These are phyloP conservation scores for Citrus maxima DNA, from an alignment of 345 rosid species.

Conservation along the genomic window DNA sequence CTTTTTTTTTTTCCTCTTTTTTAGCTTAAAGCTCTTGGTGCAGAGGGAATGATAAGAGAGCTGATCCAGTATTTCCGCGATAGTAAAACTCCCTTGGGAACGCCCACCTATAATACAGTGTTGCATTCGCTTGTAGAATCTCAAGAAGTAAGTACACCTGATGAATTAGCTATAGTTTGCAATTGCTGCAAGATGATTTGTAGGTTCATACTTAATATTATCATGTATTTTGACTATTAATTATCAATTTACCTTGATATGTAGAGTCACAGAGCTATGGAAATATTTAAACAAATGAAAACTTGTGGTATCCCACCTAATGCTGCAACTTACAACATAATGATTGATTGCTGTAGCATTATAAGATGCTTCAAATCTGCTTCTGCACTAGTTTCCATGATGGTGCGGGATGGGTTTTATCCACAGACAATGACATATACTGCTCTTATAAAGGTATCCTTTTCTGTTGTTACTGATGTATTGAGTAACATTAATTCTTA, in stretches of 20 bases:
- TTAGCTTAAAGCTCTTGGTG: conserved; percentile 75
- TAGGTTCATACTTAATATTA: not conserved
- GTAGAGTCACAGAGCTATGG: conserved; percentile 53
- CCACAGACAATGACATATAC: conserved; percentile 47
- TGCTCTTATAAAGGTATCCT: conserved; percentile 57
- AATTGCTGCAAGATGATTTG: conserved; percentile 10
- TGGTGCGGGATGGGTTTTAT: conserved; percentile 68
- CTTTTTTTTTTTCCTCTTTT: not conserved
- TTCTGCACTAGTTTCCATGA: conserved; percentile 60
- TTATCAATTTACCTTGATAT: conserved; percentile 14
- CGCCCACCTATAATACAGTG: conserved; percentile 51
- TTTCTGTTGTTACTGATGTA: not conserved
- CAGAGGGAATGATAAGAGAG: conserved; percentile 72
- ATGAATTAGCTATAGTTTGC: conserved; percentile 6
- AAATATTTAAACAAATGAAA: conserved; percentile 58
- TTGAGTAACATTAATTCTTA: not conserved
- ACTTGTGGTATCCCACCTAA: conserved; percentile 35
- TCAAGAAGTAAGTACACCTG: conserved; percentile 45
- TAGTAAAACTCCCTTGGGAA: conserved; percentile 34
- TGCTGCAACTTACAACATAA: conserved; percentile 52
- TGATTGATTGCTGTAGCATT: conserved; percentile 63
- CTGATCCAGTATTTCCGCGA: conserved; percentile 40
- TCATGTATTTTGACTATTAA: not conserved
- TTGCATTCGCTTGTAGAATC: conserved; percentile 64
- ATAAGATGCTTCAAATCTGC: conserved; percentile 52